Evolutionary conservation across 768 basidiomycete species (phyloP).

Genomic region (Infundibulicybe gibba): DNA sequence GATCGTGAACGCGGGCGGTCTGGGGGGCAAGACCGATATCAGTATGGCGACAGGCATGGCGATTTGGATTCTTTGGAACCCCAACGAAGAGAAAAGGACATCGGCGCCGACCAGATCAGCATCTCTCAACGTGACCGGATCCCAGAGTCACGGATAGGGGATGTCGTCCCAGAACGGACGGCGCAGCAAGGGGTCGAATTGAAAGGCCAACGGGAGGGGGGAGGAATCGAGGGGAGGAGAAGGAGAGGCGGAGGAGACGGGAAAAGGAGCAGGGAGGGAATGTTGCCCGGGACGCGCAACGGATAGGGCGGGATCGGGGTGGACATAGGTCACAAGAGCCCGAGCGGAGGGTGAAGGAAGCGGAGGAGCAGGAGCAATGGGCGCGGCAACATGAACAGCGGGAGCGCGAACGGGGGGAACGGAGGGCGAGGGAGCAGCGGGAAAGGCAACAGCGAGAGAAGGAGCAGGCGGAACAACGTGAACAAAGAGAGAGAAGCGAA

Average conservation of each 20-base stretch:
- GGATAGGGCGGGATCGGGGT: constrained; percentile 13
- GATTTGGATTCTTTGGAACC: too few relatives aligned
- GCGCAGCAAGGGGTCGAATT: too few relatives aligned
- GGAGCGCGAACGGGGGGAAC: not conserved
- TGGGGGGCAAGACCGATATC: too few relatives aligned
- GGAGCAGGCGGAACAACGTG: too few relatives aligned
- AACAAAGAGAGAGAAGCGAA: not conserved
- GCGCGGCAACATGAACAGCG: not conserved
- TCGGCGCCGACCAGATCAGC: too few relatives aligned
- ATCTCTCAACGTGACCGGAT: not conserved
- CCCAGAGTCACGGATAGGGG: constrained; percentile 11
- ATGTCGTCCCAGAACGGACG: not conserved
- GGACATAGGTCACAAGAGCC: constrained; percentile 2
- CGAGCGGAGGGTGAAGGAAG: constrained; percentile 19
- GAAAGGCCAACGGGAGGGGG: constrained; percentile 14
- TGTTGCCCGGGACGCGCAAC: not conserved
- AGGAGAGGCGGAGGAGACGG: not conserved
- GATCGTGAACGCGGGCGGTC: too few relatives aligned
- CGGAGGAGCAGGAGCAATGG: constrained; percentile 11
- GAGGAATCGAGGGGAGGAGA: constrained; percentile 11
- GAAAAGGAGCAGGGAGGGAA: too few relatives aligned
- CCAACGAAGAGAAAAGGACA: too few relatives aligned
- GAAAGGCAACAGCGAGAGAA: too few relatives aligned
- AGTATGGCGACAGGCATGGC: too few relatives aligned
- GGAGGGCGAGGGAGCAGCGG: too few relatives aligned